Evolutionary conservation across 73 alveolate genomes (phyloP), one percentile per base, ranked within the genome.

Genomic region (Paramecium bursaria): DNA sequence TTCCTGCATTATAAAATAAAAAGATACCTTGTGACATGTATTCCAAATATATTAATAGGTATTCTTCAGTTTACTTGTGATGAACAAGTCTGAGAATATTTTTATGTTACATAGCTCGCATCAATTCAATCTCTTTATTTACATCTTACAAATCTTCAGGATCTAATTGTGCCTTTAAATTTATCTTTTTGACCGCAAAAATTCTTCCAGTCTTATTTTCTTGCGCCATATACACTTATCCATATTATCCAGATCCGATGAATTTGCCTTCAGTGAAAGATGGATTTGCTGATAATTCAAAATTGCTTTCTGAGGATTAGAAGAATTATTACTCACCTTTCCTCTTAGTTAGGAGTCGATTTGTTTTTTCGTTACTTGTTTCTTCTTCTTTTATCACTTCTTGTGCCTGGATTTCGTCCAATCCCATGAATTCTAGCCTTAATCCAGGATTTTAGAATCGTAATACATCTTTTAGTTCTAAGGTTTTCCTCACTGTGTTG

Each of bases 231-330:
- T 31, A 79, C 0, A 79, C 89, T 42, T 79, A 42, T 11, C 89
- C 89, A 54, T 53, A 79, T 4, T 73, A 53, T 39, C 89, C 89
- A 33, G 89, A 57, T 17, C 85, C 85, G 3, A 79, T 79, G 48
- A 79, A 48, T 9, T 79, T 82, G 4, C 89, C 89, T 42, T 67
- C 82, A 3, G 82, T 67, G 50, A 67, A 67, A 5, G 48, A 30
- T 2, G 76, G 76, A 30, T 23, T 57, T 57, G 27, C 26, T 2
- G 50, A 27, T 30, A 57, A 57, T 23, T 57, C 50, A 42, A 67
- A 67, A n/a, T n/a, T n/a, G n/a, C n/a, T n/a, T n/a, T n/a, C n/a
- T n/a, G n/a, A n/a, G n/a, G n/a, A n/a, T n/a, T n/a, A n/a, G n/a
- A n/a, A n/a, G n/a, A n/a, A n/a, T n/a, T n/a, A n/a, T n/a, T n/a